phyloP scores from a whole-genome alignment of 73 alveolate species.

The Effrenium voratum region DNA sequence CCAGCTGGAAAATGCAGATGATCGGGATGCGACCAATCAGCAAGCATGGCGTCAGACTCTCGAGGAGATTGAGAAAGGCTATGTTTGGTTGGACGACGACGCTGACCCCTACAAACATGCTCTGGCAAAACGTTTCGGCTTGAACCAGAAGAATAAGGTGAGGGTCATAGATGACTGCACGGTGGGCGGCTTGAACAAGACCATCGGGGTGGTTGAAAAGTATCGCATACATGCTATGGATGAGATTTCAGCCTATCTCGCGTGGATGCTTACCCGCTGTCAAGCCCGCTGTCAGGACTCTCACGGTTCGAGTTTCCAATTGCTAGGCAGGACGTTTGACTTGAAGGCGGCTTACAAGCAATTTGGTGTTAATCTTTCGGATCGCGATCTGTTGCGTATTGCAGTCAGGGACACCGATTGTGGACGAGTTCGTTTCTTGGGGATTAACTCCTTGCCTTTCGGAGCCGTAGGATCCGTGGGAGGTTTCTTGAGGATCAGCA shows the following conservation, averaged over 20 bases:
- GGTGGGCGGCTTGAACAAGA: background rate
- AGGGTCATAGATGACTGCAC: constrained; percentile 26
- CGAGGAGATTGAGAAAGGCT: background rate
- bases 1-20: background rate
- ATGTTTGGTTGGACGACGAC: background rate
- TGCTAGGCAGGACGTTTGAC: background rate
- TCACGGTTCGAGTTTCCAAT: no score
- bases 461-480: background rate
- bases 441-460: background rate
- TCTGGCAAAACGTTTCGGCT: background rate
- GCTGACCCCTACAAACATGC: background rate
- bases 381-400: background rate
- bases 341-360: background rate
- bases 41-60: background rate
- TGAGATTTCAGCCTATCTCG: background rate
- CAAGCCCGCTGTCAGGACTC: background rate
- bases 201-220: background rate
- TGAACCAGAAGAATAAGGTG: background rate
- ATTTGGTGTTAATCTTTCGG: background rate
- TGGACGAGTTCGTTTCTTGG: background rate
- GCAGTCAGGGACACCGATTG: background rate
- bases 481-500: background rate
- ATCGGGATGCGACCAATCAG: background rate
- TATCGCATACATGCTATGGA: background rate
- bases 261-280: constrained; percentile 11